phyloP scores from a whole-genome alignment of 2,329 filamentous ascomycete species.

The Xylaria digitata region DNA sequence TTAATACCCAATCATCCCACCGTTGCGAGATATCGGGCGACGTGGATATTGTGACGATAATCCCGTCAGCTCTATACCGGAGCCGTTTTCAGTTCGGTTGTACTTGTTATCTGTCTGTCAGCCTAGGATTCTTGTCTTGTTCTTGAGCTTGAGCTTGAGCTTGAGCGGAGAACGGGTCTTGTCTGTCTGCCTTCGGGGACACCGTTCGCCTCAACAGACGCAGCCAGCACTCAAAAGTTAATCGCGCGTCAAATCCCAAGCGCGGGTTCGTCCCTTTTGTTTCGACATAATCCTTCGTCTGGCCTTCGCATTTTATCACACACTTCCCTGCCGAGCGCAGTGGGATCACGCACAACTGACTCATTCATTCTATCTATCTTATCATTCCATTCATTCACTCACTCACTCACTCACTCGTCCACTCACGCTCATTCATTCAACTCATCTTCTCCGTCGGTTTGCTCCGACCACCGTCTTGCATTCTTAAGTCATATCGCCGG shows the following conservation, averaged over 20 bases:
- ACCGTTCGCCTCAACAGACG: conserved; percentile 52
- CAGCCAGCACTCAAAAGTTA: conserved; percentile 52
- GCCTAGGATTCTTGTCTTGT: conserved; percentile 24
- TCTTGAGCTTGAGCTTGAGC: too few species aligned
- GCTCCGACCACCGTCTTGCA: conserved; percentile 13
- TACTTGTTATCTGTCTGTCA: conserved; percentile 12
- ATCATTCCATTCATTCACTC: too few species aligned
- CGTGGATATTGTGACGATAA: conserved; percentile 10
- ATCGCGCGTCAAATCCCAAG: conserved; percentile 60
- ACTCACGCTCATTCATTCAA: neutral
- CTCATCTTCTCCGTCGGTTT: conserved; percentile 19
- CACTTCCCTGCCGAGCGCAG: conserved; percentile 22
- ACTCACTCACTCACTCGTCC: neutral
- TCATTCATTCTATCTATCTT: too few species aligned
- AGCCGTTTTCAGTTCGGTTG: conserved; percentile 10
- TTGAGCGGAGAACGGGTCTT: conserved; percentile 31
- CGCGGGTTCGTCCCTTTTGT: conserved; percentile 47
- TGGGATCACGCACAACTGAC: conserved; percentile 8
- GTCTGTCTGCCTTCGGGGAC: conserved; percentile 36
- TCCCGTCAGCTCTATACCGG: conserved; percentile 8
- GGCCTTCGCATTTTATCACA: conserved; percentile 16
- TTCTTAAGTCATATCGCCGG: conserved; percentile 40
- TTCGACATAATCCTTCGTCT: conserved; percentile 28
- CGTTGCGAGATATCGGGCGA: conserved; percentile 16
- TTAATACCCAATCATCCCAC: conserved; percentile 21